A percentile compares a stretch with the other conserved stretches of the same genome.
phyloP scores from a whole-genome alignment of 768 basidiomycete genomes.

The Leucocoprinus leucothites region DNA sequence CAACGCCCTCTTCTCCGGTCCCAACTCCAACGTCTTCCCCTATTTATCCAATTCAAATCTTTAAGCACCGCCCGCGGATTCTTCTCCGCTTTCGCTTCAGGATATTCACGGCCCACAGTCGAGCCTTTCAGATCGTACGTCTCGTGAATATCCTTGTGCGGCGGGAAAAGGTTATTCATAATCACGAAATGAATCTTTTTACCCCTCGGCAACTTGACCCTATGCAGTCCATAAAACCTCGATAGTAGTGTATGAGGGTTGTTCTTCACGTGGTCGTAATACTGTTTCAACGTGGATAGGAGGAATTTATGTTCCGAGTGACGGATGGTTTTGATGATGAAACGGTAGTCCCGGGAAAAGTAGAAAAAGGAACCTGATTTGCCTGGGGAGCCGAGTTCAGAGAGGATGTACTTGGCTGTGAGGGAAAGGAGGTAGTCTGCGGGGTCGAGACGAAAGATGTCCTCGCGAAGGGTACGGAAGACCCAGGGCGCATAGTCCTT shows the following conservation, averaged over 20 bases:
- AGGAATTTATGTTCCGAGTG: conserved; percentile 95
- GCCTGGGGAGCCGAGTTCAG: conserved; percentile 95
- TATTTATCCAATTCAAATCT: conserved; percentile 94
- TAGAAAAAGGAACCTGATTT: conserved; percentile 99
- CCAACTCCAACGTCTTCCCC: conserved; percentile 80
- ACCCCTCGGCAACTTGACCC: conserved; percentile 93
- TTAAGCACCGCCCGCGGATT: conserved; percentile 92
- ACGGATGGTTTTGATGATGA: conserved; percentile 99
- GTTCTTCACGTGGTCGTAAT: conserved; percentile 79
- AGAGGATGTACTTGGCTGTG: conserved; percentile 96
- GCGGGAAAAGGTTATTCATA: conserved; percentile 99
- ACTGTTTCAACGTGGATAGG: conserved; percentile 75
- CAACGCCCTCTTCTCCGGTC: conserved; percentile 91
- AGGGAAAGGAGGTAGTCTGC: conserved; percentile 96
- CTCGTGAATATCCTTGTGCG: conserved; percentile 96
- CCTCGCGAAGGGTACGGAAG: conserved; percentile 92
- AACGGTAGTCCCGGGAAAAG: conserved; percentile 97
- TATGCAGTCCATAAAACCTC: conserved; percentile 94
- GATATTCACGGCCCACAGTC: conserved; percentile 83
- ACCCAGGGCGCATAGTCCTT: conserved; percentile 99
- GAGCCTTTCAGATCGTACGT: conserved; percentile 97
- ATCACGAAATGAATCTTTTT: conserved; percentile 98
- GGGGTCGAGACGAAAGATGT: conserved; percentile 92
- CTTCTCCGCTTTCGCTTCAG: conserved; percentile 74
- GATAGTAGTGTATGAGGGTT: conserved; percentile 95